Percentiles rank a stretch among this genome's conserved stretches.
phyloP scores from a whole-genome alignment of 495 filamentous ascomycete genomes.

The Neurospora africana region DNA sequence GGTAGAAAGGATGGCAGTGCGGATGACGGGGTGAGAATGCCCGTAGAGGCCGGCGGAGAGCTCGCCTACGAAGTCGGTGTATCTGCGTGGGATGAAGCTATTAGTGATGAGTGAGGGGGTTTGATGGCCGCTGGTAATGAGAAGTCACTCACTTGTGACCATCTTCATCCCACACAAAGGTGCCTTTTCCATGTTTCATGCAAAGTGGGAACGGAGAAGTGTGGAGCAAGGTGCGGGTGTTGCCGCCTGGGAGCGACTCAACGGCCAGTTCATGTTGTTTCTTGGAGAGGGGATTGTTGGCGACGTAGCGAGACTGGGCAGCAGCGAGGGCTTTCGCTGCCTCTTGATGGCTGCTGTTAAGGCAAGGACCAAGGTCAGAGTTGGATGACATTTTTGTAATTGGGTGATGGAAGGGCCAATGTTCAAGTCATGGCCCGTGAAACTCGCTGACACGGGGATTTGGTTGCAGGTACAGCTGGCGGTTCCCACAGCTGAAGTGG shows the following conservation, averaged over 20 bases:
- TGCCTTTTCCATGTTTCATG: conserved; percentile 30
- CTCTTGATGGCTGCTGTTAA: not conserved
- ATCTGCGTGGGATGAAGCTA: conserved; percentile 6
- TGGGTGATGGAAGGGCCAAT: not conserved
- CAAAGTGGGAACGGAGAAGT: conserved; percentile 46
- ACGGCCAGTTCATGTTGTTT: conserved; percentile 28
- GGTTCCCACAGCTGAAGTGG: too few species aligned
- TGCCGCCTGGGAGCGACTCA: conserved; percentile 45
- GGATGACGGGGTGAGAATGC: conserved; percentile 39
- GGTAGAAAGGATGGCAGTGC: conserved; percentile 24
- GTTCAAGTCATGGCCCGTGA: not conserved
- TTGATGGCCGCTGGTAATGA: not conserved
- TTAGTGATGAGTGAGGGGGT: not conserved
- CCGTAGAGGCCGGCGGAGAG: conserved; percentile 45
- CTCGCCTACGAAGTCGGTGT: conserved; percentile 42
- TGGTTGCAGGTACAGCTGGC: not conserved
- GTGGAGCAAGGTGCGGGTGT: conserved; percentile 49
- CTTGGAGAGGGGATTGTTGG: conserved; percentile 26
- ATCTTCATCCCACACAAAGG: conserved; percentile 32
- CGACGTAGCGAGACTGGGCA: conserved; percentile 21
- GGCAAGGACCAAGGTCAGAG: not conserved
- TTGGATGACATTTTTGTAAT: not conserved
- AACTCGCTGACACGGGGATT: not conserved
- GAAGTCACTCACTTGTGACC: conserved; percentile 24
- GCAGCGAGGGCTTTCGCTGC: conserved; percentile 16